phyloP scores from a whole-genome alignment of 2,329 filamentous ascomycete species.

The Alternaria gansuensis region DNA sequence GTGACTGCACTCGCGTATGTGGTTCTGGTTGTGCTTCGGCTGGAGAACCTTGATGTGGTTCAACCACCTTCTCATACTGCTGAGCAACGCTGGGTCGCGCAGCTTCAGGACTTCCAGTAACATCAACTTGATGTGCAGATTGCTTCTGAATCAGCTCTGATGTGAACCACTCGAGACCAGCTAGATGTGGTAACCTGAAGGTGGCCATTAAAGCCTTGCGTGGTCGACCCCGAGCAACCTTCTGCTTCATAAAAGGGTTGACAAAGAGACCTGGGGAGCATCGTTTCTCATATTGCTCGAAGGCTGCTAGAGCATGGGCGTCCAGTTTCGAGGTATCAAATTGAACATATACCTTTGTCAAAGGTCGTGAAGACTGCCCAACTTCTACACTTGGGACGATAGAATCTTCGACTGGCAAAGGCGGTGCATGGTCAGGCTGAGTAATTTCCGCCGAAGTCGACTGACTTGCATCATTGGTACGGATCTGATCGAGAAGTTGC shows the following conservation, averaged over 20 bases:
- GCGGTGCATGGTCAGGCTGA: not conserved
- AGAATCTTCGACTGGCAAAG: not conserved
- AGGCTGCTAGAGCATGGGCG: constrained; percentile 29
- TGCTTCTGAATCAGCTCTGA: constrained; percentile 7
- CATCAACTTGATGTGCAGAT: not conserved
- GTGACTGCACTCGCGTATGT: not conserved
- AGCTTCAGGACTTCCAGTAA: not conserved
- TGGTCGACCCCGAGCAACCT: constrained; percentile 52
- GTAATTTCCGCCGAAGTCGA: not conserved
- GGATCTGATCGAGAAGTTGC: not conserved
- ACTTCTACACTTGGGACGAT: constrained; percentile 5
- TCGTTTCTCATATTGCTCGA: constrained; percentile 43
- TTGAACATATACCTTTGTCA: constrained; percentile 6
- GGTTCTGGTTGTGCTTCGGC: not conserved
- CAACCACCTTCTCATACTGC: not conserved
- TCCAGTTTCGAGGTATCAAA: constrained; percentile 12
- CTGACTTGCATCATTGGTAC: not conserved
- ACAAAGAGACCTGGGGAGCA: constrained; percentile 54
- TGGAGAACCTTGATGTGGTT: not conserved
- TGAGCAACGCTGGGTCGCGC: not conserved
- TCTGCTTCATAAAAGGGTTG: constrained; percentile 56
- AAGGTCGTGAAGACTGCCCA: not conserved
- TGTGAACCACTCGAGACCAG: constrained; percentile 50
- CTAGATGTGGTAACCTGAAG: constrained; percentile 51
- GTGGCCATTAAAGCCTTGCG: constrained; percentile 56